Evolutionary conservation across 2,329 filamentous ascomycete genomes (phyloP).

Genomic region (Didymella keratinophila): DNA sequence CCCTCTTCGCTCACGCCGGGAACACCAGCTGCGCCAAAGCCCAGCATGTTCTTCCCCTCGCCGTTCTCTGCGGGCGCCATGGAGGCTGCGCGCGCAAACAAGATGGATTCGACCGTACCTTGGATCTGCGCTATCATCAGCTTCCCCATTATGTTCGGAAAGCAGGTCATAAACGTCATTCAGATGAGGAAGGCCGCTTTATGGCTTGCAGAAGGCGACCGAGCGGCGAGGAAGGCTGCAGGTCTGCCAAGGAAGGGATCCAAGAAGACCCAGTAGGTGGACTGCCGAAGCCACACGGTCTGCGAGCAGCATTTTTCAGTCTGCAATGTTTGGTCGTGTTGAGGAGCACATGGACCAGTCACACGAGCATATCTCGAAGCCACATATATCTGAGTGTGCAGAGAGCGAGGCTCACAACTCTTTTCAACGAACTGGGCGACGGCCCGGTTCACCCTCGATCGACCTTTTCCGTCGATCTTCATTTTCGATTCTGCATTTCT

Average conservation of each 20-base stretch:
- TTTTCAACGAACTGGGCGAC: background rate
- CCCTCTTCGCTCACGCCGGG: slow-evolving; percentile 65
- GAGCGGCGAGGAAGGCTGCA: slow-evolving; percentile 64
- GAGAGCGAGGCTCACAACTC: background rate
- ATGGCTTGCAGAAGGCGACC: slow-evolving; percentile 92
- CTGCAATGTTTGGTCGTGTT: background rate
- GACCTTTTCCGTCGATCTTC: background rate
- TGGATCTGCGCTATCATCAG: slow-evolving; percentile 84
- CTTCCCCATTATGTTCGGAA: slow-evolving; percentile 85
- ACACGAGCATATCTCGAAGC: background rate
- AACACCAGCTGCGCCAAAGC: slow-evolving; percentile 71
- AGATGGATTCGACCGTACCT: slow-evolving; percentile 68
- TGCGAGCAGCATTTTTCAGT: background rate
- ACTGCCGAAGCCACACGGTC: background rate
- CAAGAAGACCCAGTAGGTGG: slow-evolving; percentile 38
- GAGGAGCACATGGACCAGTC: background rate
- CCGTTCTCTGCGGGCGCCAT: slow-evolving; percentile 92
- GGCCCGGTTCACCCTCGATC: background rate
- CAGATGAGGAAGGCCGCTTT: slow-evolving; percentile 93
- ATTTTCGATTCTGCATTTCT: slow-evolving; percentile 9
- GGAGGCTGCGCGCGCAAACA: slow-evolving; percentile 90
- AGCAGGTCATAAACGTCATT: slow-evolving; percentile 93
- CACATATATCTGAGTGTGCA: background rate
- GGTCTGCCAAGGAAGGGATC: slow-evolving; percentile 49
- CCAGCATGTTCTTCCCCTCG: slow-evolving; percentile 80